Conservation (phyloP, 2,329 filamentous ascomycete species). For the Fusarium secorum region DNA sequence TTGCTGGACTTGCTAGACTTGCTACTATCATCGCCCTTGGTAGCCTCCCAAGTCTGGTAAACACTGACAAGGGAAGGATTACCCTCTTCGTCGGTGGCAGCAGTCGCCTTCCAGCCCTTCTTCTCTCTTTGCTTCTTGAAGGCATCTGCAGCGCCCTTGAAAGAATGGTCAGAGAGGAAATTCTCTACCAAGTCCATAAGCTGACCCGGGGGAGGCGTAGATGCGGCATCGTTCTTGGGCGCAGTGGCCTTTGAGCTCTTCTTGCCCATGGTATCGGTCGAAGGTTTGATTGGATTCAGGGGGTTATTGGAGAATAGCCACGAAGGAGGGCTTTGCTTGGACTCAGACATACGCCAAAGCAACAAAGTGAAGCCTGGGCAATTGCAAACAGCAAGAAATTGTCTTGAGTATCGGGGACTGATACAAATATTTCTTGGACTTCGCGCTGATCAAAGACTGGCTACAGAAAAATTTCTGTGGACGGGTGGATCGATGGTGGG, state of each 20-base stretch:
- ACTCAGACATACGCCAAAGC: conserved; percentile 46
- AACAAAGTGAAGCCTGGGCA: neutral
- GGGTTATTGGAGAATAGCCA: conserved; percentile 56
- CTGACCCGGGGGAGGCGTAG: conserved; percentile 60
- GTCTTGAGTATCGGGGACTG: neutral
- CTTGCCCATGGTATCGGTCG: conserved; percentile 48
- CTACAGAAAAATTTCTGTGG: conserved; percentile 42
- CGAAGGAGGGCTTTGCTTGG: conserved; percentile 46
- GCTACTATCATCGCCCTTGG: conserved; percentile 25
- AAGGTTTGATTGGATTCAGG: conserved; percentile 30
- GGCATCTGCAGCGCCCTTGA: conserved; percentile 65
- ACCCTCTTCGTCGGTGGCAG: conserved; percentile 14
- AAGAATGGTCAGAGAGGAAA: conserved; percentile 73
- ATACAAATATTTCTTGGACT: conserved; percentile 24
- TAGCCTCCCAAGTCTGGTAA: conserved; percentile 59
- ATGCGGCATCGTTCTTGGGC: conserved; percentile 31
- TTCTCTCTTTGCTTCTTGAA: conserved; percentile 69
- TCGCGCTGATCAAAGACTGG: conserved; percentile 15
- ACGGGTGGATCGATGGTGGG: conserved; percentile 23
- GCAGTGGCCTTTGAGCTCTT: conserved; percentile 33
- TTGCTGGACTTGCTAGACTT: conserved; percentile 35
- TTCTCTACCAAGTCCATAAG: conserved; percentile 71
- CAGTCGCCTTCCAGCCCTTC: conserved; percentile 55
- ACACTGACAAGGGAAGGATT: conserved; percentile 57
- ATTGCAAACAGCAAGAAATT: conserved; percentile 8